Percentiles rank a stretch among this genome's conserved stretches.
phyloP scores from a whole-genome alignment of 1,139 yeast genomes.

The Nakaseomyces glabratus region DNA sequence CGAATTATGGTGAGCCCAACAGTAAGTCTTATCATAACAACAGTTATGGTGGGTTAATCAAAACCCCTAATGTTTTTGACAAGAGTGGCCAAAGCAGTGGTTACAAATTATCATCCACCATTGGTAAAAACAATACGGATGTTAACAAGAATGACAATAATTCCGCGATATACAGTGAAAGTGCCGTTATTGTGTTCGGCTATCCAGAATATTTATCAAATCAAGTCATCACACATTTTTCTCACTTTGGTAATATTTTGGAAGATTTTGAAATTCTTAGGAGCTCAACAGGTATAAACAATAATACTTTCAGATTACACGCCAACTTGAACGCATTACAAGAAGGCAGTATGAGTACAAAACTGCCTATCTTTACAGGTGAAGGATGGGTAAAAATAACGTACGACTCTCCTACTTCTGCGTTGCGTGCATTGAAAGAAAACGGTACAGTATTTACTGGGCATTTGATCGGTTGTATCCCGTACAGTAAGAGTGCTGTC shows the following conservation, averaged over 20 bases:
- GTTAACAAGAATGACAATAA: neutral
- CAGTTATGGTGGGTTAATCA: too few relatives aligned
- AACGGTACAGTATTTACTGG: slow-evolving; percentile 70
- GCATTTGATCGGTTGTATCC: slow-evolving; percentile 65
- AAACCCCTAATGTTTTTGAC: slow-evolving; percentile 32
- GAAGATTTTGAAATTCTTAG: slow-evolving; percentile 55
- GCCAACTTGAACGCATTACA: slow-evolving; percentile 9
- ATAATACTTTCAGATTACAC: slow-evolving; percentile 6
- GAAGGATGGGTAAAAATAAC: slow-evolving; percentile 84
- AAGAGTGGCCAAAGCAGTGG: slow-evolving; percentile 35
- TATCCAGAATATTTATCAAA: slow-evolving; percentile 70
- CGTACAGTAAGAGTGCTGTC: slow-evolving; percentile 51
- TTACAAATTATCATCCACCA: slow-evolving; percentile 30
- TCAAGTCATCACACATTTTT: slow-evolving; percentile 62
- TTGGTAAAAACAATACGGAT: slow-evolving; percentile 15
- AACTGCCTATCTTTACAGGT: slow-evolving; percentile 66
- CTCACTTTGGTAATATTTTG: slow-evolving; percentile 69
- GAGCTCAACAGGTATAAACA: slow-evolving; percentile 7
- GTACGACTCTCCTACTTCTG: slow-evolving; percentile 65
- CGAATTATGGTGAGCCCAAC: slow-evolving; percentile 2
- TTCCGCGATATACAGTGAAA: slow-evolving; percentile 34
- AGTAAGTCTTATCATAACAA: too few relatives aligned
- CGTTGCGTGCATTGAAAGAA: slow-evolving; percentile 75
- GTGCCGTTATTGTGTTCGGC: slow-evolving; percentile 79
- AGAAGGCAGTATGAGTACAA: slow-evolving; percentile 13